A percentile compares a stretch with the other conserved stretches of the same genome.
These are phyloP conservation scores for Bauhinia variegata DNA, from an alignment of 306 rosid genomes.

Conservation along the genomic window DNA sequence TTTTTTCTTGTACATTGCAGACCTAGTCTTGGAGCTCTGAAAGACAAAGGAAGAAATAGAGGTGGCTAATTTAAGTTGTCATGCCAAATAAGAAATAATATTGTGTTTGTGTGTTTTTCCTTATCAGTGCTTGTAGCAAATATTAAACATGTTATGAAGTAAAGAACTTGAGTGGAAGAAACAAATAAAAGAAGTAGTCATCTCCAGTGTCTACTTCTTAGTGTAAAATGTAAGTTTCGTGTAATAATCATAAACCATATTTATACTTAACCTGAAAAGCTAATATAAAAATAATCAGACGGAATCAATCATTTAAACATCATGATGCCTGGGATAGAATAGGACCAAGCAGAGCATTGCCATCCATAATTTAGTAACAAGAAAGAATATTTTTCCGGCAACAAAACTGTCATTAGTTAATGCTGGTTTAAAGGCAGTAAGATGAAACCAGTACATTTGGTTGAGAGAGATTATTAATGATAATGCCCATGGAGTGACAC, in stretches of 20 bases:
- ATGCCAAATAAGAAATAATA: conserved; percentile 31
- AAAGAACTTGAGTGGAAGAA: conserved; percentile 28
- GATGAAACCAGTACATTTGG: too few species aligned
- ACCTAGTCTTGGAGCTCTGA: conserved; percentile 86
- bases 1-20: conserved; percentile 48
- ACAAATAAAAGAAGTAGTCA: conserved; percentile 50
- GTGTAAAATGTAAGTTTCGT: conserved; percentile 37
- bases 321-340: too few species aligned
- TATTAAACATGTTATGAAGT: conserved; percentile 30
- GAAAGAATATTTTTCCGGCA: background rate
- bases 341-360: too few species aligned
- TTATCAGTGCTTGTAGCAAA: conserved; percentile 37
- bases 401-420: too few species aligned
- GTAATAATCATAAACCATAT: background rate
- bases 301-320: too few species aligned
- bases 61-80: conserved; percentile 18
- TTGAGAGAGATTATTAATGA: too few species aligned
- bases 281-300: too few species aligned
- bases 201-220: conserved; percentile 42
- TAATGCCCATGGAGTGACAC: too few species aligned
- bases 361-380: too few species aligned
- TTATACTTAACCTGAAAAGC: too few species aligned
- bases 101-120: conserved; percentile 35
- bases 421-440: too few species aligned
- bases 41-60: conserved; percentile 37